Conservation (phyloP, 805 yeast species). For the Ogataea populi-albae region DNA sequence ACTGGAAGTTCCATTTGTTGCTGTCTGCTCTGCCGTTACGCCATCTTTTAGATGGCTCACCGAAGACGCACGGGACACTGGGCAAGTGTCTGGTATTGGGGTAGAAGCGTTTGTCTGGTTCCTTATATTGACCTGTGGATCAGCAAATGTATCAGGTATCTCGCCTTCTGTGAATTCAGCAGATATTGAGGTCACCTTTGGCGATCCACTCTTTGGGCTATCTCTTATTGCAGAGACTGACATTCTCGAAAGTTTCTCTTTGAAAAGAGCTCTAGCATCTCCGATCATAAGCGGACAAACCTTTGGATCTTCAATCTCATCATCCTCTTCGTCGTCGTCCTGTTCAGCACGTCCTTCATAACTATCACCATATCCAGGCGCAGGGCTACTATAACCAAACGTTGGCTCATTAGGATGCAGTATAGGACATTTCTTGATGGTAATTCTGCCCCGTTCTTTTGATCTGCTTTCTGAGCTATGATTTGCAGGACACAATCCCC, state of each 20-base stretch:
- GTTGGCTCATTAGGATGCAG: slow-evolving; percentile 25
- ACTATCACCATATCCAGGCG: slow-evolving; percentile 2
- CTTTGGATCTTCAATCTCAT: slow-evolving; percentile 34
- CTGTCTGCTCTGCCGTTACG: too few relatives aligned
- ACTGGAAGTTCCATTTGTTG: too few relatives aligned
- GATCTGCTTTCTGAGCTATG: slow-evolving; percentile 1
- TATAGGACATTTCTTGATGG: slow-evolving; percentile 28
- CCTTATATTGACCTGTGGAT: slow-evolving; percentile 6
- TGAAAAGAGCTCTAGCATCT: slow-evolving; percentile 38
- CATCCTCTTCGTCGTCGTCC: slow-evolving; percentile 24
- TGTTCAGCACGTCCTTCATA: slow-evolving; percentile 5
- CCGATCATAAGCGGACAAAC: slow-evolving; percentile 47
- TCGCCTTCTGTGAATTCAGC: slow-evolving; percentile 22
- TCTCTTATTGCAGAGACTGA: slow-evolving; percentile 31
- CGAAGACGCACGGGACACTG: too few relatives aligned
- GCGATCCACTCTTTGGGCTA: slow-evolving; percentile 20
- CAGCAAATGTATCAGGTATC: neutral
- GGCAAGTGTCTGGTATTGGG: too few relatives aligned
- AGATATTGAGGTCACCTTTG: slow-evolving; percentile 24
- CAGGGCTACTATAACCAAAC: slow-evolving; percentile 8
- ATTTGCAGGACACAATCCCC: slow-evolving; percentile 24
- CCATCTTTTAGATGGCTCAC: too few relatives aligned
- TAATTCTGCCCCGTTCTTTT: slow-evolving; percentile 5
- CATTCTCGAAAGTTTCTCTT: slow-evolving; percentile 33
- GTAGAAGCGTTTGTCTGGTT: too few relatives aligned